These are phyloP conservation scores for Amphirosellinia nigrospora DNA, from an alignment of 495 filamentous ascomycete genomes.

Conservation along the genomic window DNA sequence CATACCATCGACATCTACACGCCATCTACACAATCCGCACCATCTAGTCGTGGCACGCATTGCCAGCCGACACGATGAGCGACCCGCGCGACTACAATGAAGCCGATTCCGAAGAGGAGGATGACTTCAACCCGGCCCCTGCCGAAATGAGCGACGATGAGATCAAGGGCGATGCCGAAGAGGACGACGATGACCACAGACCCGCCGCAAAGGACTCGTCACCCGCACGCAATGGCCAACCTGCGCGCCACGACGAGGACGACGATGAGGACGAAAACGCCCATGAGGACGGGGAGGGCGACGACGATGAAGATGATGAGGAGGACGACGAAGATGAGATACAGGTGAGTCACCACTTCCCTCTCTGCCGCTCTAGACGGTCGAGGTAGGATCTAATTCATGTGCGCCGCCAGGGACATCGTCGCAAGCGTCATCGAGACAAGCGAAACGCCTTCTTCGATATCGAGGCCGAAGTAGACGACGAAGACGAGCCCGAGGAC, in stretches of 20 bases:
- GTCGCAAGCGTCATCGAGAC: conserved; percentile 77
- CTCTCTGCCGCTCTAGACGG: background rate
- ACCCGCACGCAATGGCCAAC: conserved; percentile 27
- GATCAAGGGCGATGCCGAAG: conserved; percentile 53
- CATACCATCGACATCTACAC: background rate
- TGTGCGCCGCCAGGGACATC: conserved; percentile 61
- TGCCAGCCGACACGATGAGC: conserved; percentile 50
- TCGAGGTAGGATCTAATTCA: background rate
- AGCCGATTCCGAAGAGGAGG: conserved; percentile 74
- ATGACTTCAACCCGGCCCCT: conserved; percentile 79
- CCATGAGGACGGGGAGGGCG: conserved; percentile 55
- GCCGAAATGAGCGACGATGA: conserved; percentile 74
- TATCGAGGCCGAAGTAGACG: conserved; percentile 95
- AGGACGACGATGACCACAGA: conserved; percentile 36
- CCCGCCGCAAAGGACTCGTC: conserved; percentile 31
- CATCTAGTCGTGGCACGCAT: background rate
- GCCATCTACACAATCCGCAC: background rate
- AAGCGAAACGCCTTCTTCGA: conserved; percentile 85
- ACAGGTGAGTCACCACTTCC: conserved; percentile 48
- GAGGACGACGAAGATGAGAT: conserved; percentile 68
- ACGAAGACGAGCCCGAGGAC: conserved; percentile 88
- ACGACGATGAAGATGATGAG: conserved; percentile 63
- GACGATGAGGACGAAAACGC: conserved; percentile 30
- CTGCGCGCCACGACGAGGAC: conserved; percentile 33
- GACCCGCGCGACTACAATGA: conserved; percentile 41